Conservation (phyloP, 805 yeast genomes). For the Ogataea paraovalis region DNA sequence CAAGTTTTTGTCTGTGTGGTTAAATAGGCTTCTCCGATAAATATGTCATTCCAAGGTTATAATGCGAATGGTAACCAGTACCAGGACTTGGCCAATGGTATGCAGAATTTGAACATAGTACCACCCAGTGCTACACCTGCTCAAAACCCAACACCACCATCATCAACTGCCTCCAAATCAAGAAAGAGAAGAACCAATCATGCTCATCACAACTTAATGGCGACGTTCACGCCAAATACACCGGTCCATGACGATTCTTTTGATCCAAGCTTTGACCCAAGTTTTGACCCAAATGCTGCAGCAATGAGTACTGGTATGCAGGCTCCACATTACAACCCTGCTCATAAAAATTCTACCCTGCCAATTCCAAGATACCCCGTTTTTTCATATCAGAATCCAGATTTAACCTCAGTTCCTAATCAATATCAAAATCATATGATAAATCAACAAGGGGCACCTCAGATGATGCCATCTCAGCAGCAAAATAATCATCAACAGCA, state of each 20-base stretch:
- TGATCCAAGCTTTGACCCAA: slow-evolving; percentile 5
- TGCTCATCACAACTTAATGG: slow-evolving; percentile 26
- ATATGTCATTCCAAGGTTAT: slow-evolving; percentile 3
- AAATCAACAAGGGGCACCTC: not conserved
- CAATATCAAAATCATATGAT: not conserved
- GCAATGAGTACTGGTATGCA: slow-evolving; percentile 29
- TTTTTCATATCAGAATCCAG: not conserved
- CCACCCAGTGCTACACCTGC: not conserved
- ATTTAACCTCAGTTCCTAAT: slow-evolving; percentile 1
- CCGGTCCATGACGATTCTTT: not conserved
- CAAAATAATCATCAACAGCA: not conserved
- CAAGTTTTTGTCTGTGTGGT: not conserved
- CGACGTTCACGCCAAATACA: slow-evolving; percentile 8
- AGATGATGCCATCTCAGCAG: slow-evolving; percentile 1
- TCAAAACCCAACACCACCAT: too few species aligned
- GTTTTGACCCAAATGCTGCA: slow-evolving; percentile 32
- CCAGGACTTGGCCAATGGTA: slow-evolving; percentile 10
- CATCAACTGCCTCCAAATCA: not conserved
- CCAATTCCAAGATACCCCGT: not conserved
- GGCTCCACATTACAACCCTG: slow-evolving; percentile 14
- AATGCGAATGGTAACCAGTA: slow-evolving; percentile 6
- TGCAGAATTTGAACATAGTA: slow-evolving; percentile 12
- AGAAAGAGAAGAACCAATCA: slow-evolving; percentile 24
- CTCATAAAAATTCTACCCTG: too few species aligned
- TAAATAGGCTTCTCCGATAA: not conserved